These are phyloP conservation scores for Eucalyptus leucophloia DNA, from an alignment of 345 rosid species.

Conservation along the genomic window DNA sequence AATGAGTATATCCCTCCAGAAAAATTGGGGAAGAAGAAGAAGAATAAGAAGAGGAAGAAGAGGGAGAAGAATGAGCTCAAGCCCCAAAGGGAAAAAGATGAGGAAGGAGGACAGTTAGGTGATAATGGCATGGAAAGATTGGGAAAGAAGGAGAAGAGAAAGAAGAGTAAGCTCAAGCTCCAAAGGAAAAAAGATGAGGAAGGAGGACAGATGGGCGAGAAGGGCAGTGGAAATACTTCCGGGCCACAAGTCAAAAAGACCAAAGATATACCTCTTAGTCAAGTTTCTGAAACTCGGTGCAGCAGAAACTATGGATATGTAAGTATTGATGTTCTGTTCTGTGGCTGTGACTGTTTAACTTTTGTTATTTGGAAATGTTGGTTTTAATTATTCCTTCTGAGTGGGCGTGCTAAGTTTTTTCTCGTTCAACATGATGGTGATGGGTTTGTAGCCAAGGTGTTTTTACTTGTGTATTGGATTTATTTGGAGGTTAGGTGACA, in stretches of 20 bases:
- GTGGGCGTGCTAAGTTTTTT: not conserved
- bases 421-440: not conserved
- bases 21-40: not conserved
- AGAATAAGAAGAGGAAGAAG: not conserved
- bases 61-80: not conserved
- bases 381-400: not conserved
- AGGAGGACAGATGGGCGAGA: not conserved
- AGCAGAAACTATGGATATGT: conserved; percentile 9
- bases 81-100: not conserved
- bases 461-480: not conserved
- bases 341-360: not conserved
- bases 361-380: not conserved
- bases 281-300: not conserved
- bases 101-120: not conserved
- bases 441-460: not conserved
- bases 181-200: not conserved
- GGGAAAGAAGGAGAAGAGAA: not conserved
- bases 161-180: not conserved
- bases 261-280: not conserved
- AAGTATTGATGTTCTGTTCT: not conserved
- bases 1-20: not conserved
- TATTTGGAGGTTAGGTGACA: not conserved
- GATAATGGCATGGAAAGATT: not conserved
- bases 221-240: not conserved
- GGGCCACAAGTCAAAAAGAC: not conserved